Evolutionary conservation across 495 filamentous ascomycete genomes (phyloP), one percentile per base, ranked within the genome.

Genomic region (Daldinia vernicosa): DNA sequence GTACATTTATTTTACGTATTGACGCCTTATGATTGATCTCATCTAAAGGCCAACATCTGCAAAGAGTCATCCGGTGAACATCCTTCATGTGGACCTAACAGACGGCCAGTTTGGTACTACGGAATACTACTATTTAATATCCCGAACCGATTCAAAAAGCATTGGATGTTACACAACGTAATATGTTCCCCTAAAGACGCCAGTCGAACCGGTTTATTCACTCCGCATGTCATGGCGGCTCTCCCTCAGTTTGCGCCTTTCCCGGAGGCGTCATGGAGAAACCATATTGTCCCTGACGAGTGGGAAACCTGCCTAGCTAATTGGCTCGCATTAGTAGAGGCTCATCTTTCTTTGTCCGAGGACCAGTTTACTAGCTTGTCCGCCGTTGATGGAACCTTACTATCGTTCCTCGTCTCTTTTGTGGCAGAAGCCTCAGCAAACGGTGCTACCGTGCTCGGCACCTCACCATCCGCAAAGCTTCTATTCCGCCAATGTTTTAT

Each of bases 261-360:
- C 69, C 94, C 93, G 24, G 84, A 89, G 47, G 80, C 86, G n/a
- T 80, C 81, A 59, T 87, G 93, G 80, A 87, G 89, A 69, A 85
- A 86, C 32, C 85, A 84, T 62, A 84, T 96, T 33, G 80, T 84
- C 8, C 85, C 89, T 1, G 80, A 86, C 32, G 92, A 96, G 78
- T 96, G 93, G 93, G 86, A 90, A 60, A 82, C 85, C 35, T 94
- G 90, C 76, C 78, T 95, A 17, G 89, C 93, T 75, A 90, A 92
- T 45, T 97, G 93, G 93, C 78, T 90, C 19, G 75, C 86, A 8
- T 81, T 96, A 3, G 76, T 88, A 26, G 84, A 88, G 28, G 83
- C 87, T 50, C 86, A 93, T 68, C 77, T 97, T 8, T 86, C 85
- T 32, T 70, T 90, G 2, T 76, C 89, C 3, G 80, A 83, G 17